Base-by-base conservation (phyloP, 805 yeast genomes). In the Candida endomychidarum region DNA sequence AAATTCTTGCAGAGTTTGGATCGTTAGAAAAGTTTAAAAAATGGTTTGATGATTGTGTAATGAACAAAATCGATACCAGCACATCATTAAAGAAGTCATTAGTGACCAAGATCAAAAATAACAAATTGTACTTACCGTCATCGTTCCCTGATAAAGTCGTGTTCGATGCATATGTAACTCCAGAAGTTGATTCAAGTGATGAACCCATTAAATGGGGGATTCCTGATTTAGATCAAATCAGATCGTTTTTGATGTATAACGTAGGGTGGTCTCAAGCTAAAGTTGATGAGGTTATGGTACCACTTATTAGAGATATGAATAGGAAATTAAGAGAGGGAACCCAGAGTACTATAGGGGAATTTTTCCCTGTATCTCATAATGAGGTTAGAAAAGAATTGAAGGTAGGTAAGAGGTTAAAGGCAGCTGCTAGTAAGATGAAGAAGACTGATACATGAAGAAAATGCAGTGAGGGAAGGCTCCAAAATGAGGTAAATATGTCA, bases 191-290 rank as follows among this genome's bases (percentile, higher is more conserved):
- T 57, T 72, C 72, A 27, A 96, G 90, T 56, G 65, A 67, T 33
- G 84, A 90, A 0, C 72, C 75, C 40, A 90, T 93, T 61, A 75
- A 75, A 34, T 93, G 99, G 99, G 98, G 97, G 0, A 63, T 70
- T 2, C 96, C 97, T 0, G 88, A 86, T 56, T 61, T 90, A 43
- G 97, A 89, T 51, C 80, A 78, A 48, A 65, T 93, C 37, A 65
- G 97, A 21, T 69, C 77, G 0, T 90, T 77, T 50, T 66, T 93
- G 58, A 76, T 75, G 74, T 68, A 63, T 33, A 78, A 78, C 32
- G 80, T 89, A 7, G 89, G 90, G 2, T 95, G 99, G 97, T 65
- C 75, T 2, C 80, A 79, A 51, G 80, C 74, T 7, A 74, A 78
- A 43, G 82, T 87, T 2, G 95, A 91, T 54, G 90, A 86, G 52